phyloP scores from a whole-genome alignment of 805 yeast species.

The Candida methanosorbosa region DNA sequence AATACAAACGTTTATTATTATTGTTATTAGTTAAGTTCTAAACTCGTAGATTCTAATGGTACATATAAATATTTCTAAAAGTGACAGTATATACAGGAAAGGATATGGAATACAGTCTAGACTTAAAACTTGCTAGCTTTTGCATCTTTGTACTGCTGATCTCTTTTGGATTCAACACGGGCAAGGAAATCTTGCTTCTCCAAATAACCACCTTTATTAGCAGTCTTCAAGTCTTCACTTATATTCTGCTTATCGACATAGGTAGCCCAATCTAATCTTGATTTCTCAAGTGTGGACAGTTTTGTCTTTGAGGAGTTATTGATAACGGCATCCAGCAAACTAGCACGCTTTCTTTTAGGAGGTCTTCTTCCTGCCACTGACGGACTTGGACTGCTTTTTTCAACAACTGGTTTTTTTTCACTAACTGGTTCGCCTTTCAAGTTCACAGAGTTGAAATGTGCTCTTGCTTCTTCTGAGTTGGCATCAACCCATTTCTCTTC shows the following conservation, averaged over 20 bases:
- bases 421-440: constrained; percentile 19
- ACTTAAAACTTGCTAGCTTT: no score
- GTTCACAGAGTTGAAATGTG: constrained; percentile 53
- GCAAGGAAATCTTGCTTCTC: constrained; percentile 86
- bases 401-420: not conserved
- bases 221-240: constrained; percentile 68
- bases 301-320: constrained; percentile 63
- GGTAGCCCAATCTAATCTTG: constrained; percentile 90
- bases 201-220: constrained; percentile 84
- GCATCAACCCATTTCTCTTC: constrained; percentile 74
- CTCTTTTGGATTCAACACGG: constrained; percentile 57
- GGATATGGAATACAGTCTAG: no score
- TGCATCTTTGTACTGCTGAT: constrained; percentile 38
- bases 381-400: not conserved
- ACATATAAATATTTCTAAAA: no score
- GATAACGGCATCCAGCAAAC: constrained; percentile 69
- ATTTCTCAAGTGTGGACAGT: constrained; percentile 85
- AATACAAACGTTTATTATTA: not conserved
- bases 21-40: no score
- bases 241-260: constrained; percentile 85
- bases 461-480: constrained; percentile 81
- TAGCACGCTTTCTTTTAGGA: constrained; percentile 60
- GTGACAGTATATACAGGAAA: no score
- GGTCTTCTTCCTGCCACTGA: constrained; percentile 9
- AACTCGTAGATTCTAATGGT: not conserved